Evolutionary conservation across 2,329 filamentous ascomycete genomes (phyloP).

Genomic region (Ophiostoma himal-ulmi): DNA sequence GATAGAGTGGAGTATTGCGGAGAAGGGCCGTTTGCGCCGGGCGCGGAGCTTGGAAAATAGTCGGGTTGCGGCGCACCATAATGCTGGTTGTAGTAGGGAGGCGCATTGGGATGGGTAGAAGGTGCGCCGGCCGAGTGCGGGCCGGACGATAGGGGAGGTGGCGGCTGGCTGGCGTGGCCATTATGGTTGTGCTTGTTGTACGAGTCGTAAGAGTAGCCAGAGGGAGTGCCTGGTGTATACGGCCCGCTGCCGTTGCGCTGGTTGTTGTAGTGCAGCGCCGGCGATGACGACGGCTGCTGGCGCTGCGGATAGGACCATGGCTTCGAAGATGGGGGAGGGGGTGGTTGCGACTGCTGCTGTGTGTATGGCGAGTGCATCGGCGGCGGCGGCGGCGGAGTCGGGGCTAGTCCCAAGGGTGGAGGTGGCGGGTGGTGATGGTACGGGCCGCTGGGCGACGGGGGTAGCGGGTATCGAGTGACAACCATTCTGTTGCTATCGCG

Average conservation of each 20-base stretch:
- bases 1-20: constrained; percentile 22
- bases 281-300: constrained; percentile 25
- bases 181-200: constrained; percentile 11
- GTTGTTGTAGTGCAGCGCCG: constrained; percentile 19
- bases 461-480: constrained; percentile 36
- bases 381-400: background rate
- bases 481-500: constrained; percentile 29
- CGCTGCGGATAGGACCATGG: constrained; percentile 16
- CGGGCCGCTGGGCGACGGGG: constrained; percentile 30
- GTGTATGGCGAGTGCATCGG: constrained; percentile 24
- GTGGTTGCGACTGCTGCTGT: constrained; percentile 28
- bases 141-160: background rate
- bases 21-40: constrained; percentile 27
- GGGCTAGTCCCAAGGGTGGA: constrained; percentile 13
- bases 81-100: constrained; percentile 23
- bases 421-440: constrained; percentile 26
- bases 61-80: constrained; percentile 20
- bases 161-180: background rate
- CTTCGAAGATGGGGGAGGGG: constrained; percentile 15
- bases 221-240: constrained; percentile 21
- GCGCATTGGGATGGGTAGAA: constrained; percentile 6
- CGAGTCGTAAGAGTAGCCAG: constrained; percentile 3
- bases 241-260: constrained; percentile 24
- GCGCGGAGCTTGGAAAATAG: constrained; percentile 25
- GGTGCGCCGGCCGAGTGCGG: constrained; percentile 6